Base-by-base conservation (phyloP, 2,329 filamentous ascomycete species). In the Beauveria rudraprayagi region DNA sequence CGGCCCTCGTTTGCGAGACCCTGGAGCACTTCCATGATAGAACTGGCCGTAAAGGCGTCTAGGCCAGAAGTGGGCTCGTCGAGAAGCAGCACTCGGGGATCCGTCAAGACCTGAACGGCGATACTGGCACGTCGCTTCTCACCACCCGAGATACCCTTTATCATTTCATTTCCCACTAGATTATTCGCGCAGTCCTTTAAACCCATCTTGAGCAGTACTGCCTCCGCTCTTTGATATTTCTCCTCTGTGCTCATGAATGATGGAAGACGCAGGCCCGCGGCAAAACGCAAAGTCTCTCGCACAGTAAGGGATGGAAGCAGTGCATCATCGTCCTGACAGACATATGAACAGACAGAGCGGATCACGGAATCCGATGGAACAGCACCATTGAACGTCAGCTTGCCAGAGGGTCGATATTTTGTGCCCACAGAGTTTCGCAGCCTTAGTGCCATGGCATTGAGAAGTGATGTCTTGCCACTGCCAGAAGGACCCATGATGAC, bases 401-500 rank as follows among this genome's bases (percentile, higher is more conserved):
- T 80, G 0, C 89, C 89, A 5, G 77, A 78, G 3, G 82, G 76
- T 5, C 75, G 77, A 67, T 92, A 92, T 60, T 78, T 80, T 0
- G 85, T 90, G 2, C 80, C 78, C 3, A 85, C 65, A 1, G 83
- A 84, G 61, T 83, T 84, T 28, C 84, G 82, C 5, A 92, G 74
- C 17, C 89, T 79, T 3, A 85, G 75, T 1, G 89, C 87, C 81
- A 92, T 88, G 1, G 86, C 80, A 68, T 90, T 91, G 11, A 92
- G 77, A 0, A 91, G 76, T 0, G 87, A 89, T 0, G 88, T 91
- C 71, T 92, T 92, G 1, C 89, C 89, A 51, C 84, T 88, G 0
- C 89, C 89, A 0, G 88, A 91, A 0, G 89, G 89, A 0, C 89
- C 89, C 88, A 92, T 91, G 65, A 92, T 89, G 26, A 91, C 81